Evolutionary conservation across 139 green algal species (phyloP).

Genomic region (Micractinium sp.): DNA sequence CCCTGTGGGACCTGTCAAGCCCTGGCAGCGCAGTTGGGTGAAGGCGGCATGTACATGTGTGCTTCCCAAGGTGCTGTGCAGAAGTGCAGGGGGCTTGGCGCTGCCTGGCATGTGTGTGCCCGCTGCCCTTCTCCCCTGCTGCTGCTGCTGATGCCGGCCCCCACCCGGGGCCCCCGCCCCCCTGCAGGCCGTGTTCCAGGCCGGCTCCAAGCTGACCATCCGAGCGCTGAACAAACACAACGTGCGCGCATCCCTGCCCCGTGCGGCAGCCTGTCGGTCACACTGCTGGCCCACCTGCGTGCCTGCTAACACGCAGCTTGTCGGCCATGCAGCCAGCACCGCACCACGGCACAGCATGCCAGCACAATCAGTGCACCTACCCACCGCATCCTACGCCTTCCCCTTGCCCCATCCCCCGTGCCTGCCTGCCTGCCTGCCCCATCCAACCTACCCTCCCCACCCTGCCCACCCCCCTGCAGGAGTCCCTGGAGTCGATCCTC

Average conservation of each 20-base stretch:
- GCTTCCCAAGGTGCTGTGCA: neutral
- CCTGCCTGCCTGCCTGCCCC: no score
- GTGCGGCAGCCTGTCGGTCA: no score
- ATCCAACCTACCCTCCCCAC: neutral
- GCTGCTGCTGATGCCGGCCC: no score
- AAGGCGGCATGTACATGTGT: no score
- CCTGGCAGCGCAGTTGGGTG: neutral
- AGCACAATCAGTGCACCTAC: neutral
- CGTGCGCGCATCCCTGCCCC: neutral
- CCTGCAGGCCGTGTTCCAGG: neutral
- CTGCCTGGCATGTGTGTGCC: no score
- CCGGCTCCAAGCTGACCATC: constrained; percentile 23
- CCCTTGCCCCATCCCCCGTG: neutral
- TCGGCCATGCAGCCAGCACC: neutral
- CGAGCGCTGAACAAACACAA: constrained; percentile 1
- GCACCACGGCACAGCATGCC: neutral
- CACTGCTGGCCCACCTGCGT: neutral
- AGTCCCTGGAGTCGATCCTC: neutral
- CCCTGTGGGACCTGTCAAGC: neutral
- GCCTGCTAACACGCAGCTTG: neutral
- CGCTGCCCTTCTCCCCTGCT: no score
- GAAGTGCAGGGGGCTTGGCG: neutral
- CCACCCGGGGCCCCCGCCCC: neutral
- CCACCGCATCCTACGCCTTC: no score
- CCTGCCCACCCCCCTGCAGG: neutral